Evolutionary conservation across 352 stramenopile genomes (phyloP).

Genomic region (Phytopythium oedochilum): DNA sequence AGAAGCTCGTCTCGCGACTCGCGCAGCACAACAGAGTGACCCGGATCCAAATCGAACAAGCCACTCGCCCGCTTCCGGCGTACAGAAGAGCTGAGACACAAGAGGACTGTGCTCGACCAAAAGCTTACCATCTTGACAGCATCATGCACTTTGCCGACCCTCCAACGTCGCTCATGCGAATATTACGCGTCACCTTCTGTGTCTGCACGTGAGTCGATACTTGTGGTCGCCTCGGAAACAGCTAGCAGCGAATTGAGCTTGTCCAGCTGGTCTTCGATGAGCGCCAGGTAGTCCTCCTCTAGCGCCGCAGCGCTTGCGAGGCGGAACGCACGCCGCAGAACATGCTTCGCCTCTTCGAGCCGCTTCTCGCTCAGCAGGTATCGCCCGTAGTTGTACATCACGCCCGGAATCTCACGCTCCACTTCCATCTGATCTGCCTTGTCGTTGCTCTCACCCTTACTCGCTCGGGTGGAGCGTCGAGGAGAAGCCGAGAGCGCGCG

Average conservation of each 20-base stretch:
- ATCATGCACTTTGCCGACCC: too few species aligned
- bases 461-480: slow-evolving; percentile 1
- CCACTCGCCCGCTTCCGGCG: too few species aligned
- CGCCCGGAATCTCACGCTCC: slow-evolving; percentile 26
- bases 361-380: slow-evolving; percentile 20
- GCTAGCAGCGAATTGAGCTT: slow-evolving; percentile 10
- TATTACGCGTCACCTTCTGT: not conserved
- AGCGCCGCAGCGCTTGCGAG: slow-evolving; percentile 8
- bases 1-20: slow-evolving; percentile 14
- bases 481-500: slow-evolving; percentile 21
- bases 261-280: slow-evolving; percentile 18
- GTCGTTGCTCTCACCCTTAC: slow-evolving; percentile 1
- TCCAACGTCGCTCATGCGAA: too few species aligned
- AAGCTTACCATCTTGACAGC: too few species aligned
- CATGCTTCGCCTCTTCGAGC: slow-evolving; percentile 14
- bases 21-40: slow-evolving; percentile 23
- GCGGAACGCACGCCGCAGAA: slow-evolving; percentile 17
- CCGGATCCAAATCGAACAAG: too few species aligned
- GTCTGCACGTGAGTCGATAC: not conserved
- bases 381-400: slow-evolving; percentile 35
- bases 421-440: slow-evolving; percentile 13
- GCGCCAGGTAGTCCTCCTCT: slow-evolving; percentile 7
- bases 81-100: too few species aligned
- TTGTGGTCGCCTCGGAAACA: not conserved
- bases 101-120: too few species aligned